A percentile compares a stretch with the other conserved stretches of the same genome.
phyloP scores from a whole-genome alignment of 2,329 filamentous ascomycete species.

The Ustulina deusta region DNA sequence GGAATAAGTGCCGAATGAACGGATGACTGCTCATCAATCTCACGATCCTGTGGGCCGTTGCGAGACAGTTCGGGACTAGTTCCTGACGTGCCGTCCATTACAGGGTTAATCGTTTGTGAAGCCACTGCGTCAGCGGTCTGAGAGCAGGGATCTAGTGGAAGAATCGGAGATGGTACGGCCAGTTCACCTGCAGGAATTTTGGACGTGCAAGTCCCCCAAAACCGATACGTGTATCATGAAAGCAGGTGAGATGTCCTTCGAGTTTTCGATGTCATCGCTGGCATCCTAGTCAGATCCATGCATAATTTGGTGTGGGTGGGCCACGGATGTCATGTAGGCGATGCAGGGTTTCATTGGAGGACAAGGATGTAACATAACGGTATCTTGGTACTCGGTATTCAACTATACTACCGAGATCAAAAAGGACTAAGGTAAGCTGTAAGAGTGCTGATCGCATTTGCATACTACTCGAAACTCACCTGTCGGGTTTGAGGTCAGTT shows the following conservation, averaged over 20 bases:
- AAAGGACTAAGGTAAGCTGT: too few species aligned
- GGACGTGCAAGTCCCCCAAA: constrained; percentile 2
- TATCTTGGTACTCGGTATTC: constrained; percentile 10
- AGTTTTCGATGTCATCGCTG: constrained; percentile 18
- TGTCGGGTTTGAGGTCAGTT: constrained; percentile 13
- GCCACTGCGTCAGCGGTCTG: neutral
- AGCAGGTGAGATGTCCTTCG: constrained; percentile 5
- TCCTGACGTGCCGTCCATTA: constrained; percentile 39
- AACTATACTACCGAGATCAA: too few species aligned
- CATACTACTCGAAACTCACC: constrained; percentile 14
- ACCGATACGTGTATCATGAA: constrained; percentile 4
- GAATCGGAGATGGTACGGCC: constrained; percentile 6
- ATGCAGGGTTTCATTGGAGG: constrained; percentile 3
- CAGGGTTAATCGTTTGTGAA: constrained; percentile 25
- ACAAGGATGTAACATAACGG: constrained; percentile 16
- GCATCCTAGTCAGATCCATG: constrained; percentile 11
- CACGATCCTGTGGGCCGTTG: constrained; percentile 30
- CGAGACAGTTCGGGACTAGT: constrained; percentile 25
- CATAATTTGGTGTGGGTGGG: constrained; percentile 8
- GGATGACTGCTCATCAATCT: constrained; percentile 30
- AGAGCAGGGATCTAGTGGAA: neutral
- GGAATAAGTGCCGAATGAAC: constrained; percentile 36
- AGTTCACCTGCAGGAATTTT: neutral
- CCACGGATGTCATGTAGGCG: constrained; percentile 10
- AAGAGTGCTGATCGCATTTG: constrained; percentile 6